These are phyloP conservation scores for Jacaranda copaia DNA, from an alignment of 257 asterid genomes.

Conservation along the genomic window DNA sequence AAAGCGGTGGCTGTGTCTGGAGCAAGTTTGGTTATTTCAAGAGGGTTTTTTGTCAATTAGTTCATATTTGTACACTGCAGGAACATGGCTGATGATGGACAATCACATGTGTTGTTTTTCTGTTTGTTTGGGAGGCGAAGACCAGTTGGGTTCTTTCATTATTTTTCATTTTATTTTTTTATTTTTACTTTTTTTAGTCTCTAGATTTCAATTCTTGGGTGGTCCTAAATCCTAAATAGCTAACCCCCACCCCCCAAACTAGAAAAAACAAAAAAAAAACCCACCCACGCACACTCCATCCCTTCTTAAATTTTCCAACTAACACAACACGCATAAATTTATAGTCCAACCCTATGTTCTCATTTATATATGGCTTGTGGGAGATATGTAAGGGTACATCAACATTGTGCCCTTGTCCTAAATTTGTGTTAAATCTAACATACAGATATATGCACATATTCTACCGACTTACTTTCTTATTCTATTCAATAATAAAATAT, in stretches of 20 bases:
- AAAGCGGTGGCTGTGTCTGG: conserved; percentile 43
- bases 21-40: conserved; percentile 32
- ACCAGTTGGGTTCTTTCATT: not conserved
- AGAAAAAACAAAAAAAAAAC: too few relatives aligned
- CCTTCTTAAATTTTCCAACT: not conserved
- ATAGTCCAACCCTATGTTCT: conserved; percentile 27
- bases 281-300: not conserved
- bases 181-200: too few relatives aligned
- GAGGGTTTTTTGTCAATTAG: conserved; percentile 44
- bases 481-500: not conserved
- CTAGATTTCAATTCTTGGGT: conserved; percentile 14
- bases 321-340: conserved; percentile 27
- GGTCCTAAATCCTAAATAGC: conserved; percentile 20
- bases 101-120: conserved; percentile 56
- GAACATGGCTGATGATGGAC: conserved; percentile 66
- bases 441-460: too few relatives aligned
- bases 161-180: too few relatives aligned
- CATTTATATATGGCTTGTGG: not conserved
- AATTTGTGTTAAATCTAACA: too few relatives aligned
- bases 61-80: conserved; percentile 44
- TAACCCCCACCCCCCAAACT: not conserved
- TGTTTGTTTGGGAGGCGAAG: conserved; percentile 18
- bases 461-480: not conserved
- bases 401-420: conserved; percentile 12
- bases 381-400: conserved; percentile 10